These are phyloP conservation scores for Geotrichum fermentans DNA, from an alignment of 1,139 yeast genomes.

Conservation along the genomic window DNA sequence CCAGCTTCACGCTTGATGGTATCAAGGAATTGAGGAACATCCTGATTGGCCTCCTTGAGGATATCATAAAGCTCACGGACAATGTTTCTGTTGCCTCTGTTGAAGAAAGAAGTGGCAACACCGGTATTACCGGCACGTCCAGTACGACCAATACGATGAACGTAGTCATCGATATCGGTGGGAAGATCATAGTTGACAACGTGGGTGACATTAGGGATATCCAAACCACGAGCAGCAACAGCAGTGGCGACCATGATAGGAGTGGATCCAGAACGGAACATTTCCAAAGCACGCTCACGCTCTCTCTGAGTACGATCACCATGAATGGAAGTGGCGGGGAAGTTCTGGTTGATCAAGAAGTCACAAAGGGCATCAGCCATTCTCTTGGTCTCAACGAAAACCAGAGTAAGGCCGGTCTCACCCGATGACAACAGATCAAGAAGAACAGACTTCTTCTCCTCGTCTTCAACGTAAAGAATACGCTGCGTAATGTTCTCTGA, in stretches of 20 bases:
- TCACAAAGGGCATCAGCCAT: conserved; percentile 96
- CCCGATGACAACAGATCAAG: conserved; percentile 82
- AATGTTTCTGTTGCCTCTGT: conserved; percentile 88
- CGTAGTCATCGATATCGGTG: conserved; percentile 94
- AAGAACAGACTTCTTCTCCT: conserved; percentile 86
- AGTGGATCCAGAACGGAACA: conserved; percentile 79
- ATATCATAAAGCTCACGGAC: conserved; percentile 84
- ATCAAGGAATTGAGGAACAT: conserved; percentile 82
- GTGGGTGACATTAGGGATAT: conserved; percentile 97
- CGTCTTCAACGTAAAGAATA: conserved; percentile 88
- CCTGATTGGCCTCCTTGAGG: conserved; percentile 94
- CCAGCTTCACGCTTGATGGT: conserved; percentile 75
- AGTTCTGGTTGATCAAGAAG: conserved; percentile 79
- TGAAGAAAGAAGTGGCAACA: conserved; percentile 95
- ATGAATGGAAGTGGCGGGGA: conserved; percentile 97
- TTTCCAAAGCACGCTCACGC: conserved; percentile 94
- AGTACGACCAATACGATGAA: conserved; percentile 99
- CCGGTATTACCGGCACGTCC: conserved; percentile 99
- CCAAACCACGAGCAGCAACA: conserved; percentile 98
- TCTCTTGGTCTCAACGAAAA: conserved; percentile 96
- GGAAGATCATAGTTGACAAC: conserved; percentile 97
- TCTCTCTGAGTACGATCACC: conserved; percentile 98
- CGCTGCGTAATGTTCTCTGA: conserved; percentile 96
- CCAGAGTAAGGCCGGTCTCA: conserved; percentile 76
- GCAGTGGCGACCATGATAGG: conserved; percentile 97